Evolutionary conservation across 179 eudicot genomes (phyloP).

Genomic region (Monotropa hypopitys): DNA sequence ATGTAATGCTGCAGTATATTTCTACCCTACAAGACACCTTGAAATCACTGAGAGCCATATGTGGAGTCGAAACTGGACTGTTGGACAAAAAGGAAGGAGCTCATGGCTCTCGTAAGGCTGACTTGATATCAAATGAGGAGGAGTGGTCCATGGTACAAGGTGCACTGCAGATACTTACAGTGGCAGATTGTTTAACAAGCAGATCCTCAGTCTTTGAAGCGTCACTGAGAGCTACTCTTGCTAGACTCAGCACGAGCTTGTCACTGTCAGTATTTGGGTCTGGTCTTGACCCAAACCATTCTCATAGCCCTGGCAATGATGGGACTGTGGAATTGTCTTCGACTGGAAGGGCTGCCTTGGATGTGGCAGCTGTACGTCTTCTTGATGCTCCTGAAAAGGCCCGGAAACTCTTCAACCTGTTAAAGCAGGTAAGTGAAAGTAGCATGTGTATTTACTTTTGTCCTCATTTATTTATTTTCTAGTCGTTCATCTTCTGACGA

Average conservation of each 20-base stretch:
- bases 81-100: constrained; percentile 58
- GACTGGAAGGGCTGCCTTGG: constrained; percentile 61
- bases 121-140: constrained; percentile 75
- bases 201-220: constrained; percentile 96
- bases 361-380: constrained; percentile 76
- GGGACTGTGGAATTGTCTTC: constrained; percentile 36
- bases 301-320: constrained; percentile 31
- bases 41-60: constrained; percentile 62
- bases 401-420: constrained; percentile 61
- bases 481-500: background rate
- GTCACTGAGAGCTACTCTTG: constrained; percentile 79
- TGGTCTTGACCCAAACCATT: constrained; percentile 40
- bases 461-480: background rate
- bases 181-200: constrained; percentile 82
- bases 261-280: constrained; percentile 60
- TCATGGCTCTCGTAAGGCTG: constrained; percentile 53
- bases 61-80: constrained; percentile 56
- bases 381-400: constrained; percentile 76
- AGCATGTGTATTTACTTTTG: background rate
- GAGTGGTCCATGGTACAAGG: constrained; percentile 98
- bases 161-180: constrained; percentile 84
- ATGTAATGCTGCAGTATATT: constrained; percentile 67
- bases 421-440: constrained; percentile 52
- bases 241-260: constrained; percentile 79
- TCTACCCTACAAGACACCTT: constrained; percentile 68